A percentile compares a stretch with the other conserved stretches of the same genome.
Evolutionary conservation across 352 stramenopile species (phyloP).

Genomic region (Globisporangium uncinulatum): DNA sequence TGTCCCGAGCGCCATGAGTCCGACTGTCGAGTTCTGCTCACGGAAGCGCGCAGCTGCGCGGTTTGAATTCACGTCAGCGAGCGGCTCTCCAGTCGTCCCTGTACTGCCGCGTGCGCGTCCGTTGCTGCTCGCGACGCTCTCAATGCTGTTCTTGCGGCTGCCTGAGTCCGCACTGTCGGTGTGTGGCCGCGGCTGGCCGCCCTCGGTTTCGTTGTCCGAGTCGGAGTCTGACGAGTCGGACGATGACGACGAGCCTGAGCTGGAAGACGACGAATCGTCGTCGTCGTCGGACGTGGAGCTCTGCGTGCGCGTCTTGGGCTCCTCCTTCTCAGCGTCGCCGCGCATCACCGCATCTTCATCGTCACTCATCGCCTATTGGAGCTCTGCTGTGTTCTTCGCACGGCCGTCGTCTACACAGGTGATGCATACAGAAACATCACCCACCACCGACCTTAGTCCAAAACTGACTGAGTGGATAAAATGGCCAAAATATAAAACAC

Average conservation of each 20-base stretch:
- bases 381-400: neutral
- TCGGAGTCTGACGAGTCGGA: conserved; percentile 80
- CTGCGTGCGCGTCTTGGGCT: conserved; percentile 17
- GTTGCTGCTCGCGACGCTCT: conserved; percentile 19
- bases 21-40: conserved; percentile 38
- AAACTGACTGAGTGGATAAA: neutral
- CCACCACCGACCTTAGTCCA: neutral
- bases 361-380: conserved; percentile 21
- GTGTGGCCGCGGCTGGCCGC: conserved; percentile 11
- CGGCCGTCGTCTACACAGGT: too few species aligned
- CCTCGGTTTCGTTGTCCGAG: conserved; percentile 39
- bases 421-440: neutral
- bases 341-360: conserved; percentile 12
- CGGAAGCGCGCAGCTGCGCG: conserved; percentile 62
- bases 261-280: conserved; percentile 70
- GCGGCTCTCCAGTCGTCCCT: conserved; percentile 18
- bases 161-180: conserved; percentile 12
- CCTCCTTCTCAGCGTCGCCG: conserved; percentile 13
- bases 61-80: conserved; percentile 67
- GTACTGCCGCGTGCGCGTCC: conserved; percentile 8
- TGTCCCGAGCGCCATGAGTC: conserved; percentile 75
- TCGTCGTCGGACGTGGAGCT: conserved; percentile 73
- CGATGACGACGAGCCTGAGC: conserved; percentile 60
- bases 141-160: conserved; percentile 36
- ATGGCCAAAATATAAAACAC: neutral